Percentiles rank a stretch among this genome's conserved stretches.
Evolutionary conservation across 257 asterid genomes (phyloP).

Genomic region (Petunia axillaris): DNA sequence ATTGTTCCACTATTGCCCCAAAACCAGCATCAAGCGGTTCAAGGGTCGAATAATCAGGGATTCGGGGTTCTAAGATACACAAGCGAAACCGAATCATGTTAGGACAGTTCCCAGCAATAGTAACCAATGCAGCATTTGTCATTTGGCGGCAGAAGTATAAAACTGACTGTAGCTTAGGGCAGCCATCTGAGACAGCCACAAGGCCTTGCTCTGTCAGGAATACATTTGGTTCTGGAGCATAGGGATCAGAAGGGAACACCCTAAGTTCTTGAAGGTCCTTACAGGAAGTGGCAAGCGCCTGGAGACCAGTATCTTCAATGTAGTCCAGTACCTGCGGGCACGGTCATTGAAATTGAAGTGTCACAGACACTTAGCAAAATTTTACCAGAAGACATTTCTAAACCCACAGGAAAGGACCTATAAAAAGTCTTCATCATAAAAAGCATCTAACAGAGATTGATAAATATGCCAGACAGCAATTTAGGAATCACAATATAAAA

Average conservation of each 20-base stretch:
- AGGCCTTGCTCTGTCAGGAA: slow-evolving; percentile 30
- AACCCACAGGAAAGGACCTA: neutral
- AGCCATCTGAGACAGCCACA: slow-evolving; percentile 32
- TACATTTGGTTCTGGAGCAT: slow-evolving; percentile 20
- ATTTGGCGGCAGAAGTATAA: slow-evolving; percentile 35
- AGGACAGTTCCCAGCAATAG: slow-evolving; percentile 28
- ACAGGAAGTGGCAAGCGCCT: slow-evolving; percentile 27
- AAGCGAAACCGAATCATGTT: slow-evolving; percentile 26
- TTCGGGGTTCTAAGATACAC: slow-evolving; percentile 29
- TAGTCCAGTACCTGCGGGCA: slow-evolving; percentile 32
- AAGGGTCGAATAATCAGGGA: slow-evolving; percentile 31
- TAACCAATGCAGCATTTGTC: slow-evolving; percentile 28
- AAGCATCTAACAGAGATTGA: neutral
- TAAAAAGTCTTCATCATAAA: neutral
- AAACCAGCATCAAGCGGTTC: slow-evolving; percentile 33
- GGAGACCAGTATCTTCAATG: slow-evolving; percentile 35
- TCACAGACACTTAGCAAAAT: neutral
- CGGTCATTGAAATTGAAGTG: neutral
- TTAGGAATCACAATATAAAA: neutral
- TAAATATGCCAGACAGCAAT: neutral
- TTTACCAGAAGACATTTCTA: neutral
- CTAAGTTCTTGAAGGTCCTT: slow-evolving; percentile 30
- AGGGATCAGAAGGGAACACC: slow-evolving; percentile 31
- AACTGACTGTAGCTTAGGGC: slow-evolving; percentile 35
- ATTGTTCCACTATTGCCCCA: slow-evolving; percentile 33